Evolutionary conservation across 2,329 filamentous ascomycete species (phyloP), one percentile per base, ranked within the genome.

Genomic region (Plenodomus biglobosus): DNA sequence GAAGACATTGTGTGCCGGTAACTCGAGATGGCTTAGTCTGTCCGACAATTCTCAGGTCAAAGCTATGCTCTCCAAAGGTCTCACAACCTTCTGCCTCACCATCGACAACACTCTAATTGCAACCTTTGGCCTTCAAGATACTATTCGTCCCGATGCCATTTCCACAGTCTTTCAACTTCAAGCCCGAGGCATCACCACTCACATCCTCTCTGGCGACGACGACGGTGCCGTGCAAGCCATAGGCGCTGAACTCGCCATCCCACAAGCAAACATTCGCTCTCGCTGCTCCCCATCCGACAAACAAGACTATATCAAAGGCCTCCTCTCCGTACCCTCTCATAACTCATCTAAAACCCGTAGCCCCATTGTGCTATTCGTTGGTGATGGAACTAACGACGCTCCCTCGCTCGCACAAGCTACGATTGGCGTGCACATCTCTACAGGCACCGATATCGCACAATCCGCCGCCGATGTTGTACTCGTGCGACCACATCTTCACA

Each of bases 351-450:
- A 55, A 38, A 2, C 27, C 2, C 42, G 34, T 11, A 44, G 52
- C 39, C 55, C 62, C 0, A 58, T 79, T 2, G 79, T 88, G 16
- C 68, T 91, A 5, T 92, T 92, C 69, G 79, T 80, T 47, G 88
- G 88, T 32, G 88, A 94, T 58, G 89, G 89, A 0, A 91, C 86
- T n/a, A 92, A 92, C 65, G 88, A 92, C 59, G 87, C 88, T 0
- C 77, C 83, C 1, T 88, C 88, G 0, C 77, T 92, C 0, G 83
- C 86, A 0, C 81, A 85, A 61, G 86, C 88, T 1, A 81, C 79
- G 1, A 79, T 92, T 35, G 88, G 89, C 16, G 75, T 91, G 0
- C 85, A 88, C 58, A 82, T 92, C 66, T 80, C 79, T 47, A 77
- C 73, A 41, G 77, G 63, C 8, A 66, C 62, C 10, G 87, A 90